These are phyloP conservation scores for Trichosanthes cucumerina DNA, from an alignment of 306 rosid genomes.

Conservation along the genomic window DNA sequence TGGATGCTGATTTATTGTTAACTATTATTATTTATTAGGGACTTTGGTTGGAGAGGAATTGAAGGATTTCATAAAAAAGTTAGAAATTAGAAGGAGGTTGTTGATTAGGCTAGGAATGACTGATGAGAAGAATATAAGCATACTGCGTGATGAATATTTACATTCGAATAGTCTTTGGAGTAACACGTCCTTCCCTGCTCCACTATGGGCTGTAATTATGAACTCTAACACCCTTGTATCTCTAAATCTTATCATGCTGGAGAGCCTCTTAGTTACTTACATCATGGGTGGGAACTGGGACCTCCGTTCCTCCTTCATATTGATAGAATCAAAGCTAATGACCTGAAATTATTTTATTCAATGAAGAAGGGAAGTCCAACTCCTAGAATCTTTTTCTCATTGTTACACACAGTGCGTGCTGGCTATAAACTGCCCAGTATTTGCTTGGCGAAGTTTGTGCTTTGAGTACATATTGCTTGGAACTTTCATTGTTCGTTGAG, in stretches of 20 bases:
- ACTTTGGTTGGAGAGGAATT: neutral
- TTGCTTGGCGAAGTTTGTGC: neutral
- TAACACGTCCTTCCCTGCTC: neutral
- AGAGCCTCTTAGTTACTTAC: neutral
- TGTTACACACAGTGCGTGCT: neutral
- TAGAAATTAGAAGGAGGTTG: neutral
- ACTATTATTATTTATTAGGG: neutral
- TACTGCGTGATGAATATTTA: neutral
- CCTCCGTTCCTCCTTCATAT: neutral
- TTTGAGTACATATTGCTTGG: neutral
- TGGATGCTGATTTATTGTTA: neutral
- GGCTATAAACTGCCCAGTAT: neutral
- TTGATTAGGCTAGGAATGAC: neutral
- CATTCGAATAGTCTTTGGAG: neutral
- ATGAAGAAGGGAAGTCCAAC: neutral
- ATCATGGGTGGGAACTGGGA: neutral
- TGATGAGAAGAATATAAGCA: neutral
- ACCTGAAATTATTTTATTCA: neutral
- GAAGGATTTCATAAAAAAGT: neutral
- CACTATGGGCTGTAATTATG: neutral
- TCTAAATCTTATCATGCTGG: neutral
- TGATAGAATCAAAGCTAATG: neutral
- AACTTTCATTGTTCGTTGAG: neutral
- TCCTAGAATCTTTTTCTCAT: neutral
- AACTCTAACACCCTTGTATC: neutral